These are phyloP conservation scores for Drechslera avenae DNA, from an alignment of 2,329 filamentous ascomycete genomes.

Conservation along the genomic window DNA sequence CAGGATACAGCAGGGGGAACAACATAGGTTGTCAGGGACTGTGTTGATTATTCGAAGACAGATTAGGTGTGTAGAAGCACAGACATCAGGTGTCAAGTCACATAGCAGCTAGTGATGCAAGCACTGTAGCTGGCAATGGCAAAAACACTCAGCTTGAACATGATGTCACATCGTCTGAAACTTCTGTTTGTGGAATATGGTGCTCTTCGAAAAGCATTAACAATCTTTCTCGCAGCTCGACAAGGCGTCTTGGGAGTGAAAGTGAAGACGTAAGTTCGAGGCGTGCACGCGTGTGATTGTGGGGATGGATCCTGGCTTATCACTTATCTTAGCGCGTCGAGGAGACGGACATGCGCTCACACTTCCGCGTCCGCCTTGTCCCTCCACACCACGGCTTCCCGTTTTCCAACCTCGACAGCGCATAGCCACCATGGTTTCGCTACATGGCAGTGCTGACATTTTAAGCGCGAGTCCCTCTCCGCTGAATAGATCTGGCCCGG, in stretches of 20 bases:
- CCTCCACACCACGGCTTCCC: neutral
- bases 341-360: conserved; percentile 8
- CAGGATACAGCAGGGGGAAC: too few species aligned
- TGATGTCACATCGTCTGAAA: too few species aligned
- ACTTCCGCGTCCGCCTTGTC: conserved; percentile 14
- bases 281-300: neutral
- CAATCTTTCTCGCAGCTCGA: too few species aligned
- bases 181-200: too few species aligned
- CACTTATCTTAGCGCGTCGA: conserved; percentile 29
- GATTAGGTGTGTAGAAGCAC: neutral
- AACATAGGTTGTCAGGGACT: too few species aligned
- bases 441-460: conserved; percentile 27
- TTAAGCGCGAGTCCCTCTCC: conserved; percentile 3
- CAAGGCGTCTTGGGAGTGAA: neutral
- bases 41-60: too few species aligned
- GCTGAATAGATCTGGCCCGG: neutral
- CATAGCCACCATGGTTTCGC: conserved; percentile 21
- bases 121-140: too few species aligned
- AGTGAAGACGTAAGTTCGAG: neutral
- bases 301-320: conserved; percentile 8
- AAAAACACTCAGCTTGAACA: too few species aligned
- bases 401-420: neutral
- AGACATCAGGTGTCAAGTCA: too few species aligned
- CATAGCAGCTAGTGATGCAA: too few species aligned
- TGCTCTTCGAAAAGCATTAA: too few species aligned